phyloP scores from a whole-genome alignment of 192 early-diverging fungal genomes.

The Funneliformis geosporum region DNA sequence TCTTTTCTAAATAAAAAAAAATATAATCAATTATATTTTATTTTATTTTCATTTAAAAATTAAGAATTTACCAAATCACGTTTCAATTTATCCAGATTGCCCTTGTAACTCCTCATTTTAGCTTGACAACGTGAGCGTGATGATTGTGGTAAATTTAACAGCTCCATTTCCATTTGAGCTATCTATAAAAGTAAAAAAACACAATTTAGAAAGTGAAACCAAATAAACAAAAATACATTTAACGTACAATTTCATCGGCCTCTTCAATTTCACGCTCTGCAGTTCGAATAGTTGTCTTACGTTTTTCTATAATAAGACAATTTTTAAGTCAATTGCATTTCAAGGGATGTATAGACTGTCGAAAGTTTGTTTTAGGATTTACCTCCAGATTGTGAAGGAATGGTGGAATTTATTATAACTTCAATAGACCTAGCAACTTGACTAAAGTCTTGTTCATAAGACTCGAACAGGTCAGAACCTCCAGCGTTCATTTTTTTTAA shows the following conservation, averaged over 20 bases:
- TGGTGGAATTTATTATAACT: conserved; percentile 50
- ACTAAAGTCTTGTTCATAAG: conserved; percentile 84
- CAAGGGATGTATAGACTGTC: not conserved
- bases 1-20: conserved; percentile 43
- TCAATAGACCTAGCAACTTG: conserved; percentile 61
- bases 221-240: not conserved
- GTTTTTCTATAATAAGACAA: conserved; percentile 54
- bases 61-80: conserved; percentile 66
- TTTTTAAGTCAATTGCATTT: not conserved
- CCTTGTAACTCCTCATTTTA: conserved; percentile 70
- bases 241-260: conserved; percentile 82
- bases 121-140: conserved; percentile 66
- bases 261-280: conserved; percentile 86
- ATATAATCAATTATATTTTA: not conserved
- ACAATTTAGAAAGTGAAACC: not conserved
- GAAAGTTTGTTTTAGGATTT: not conserved
- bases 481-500: too few relatives aligned
- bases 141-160: conserved; percentile 68
- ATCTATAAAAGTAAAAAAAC: conserved; percentile 49
- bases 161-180: conserved; percentile 93
- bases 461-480: conserved; percentile 79
- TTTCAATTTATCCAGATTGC: conserved; percentile 77
- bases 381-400: conserved; percentile 25
- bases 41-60: not conserved
- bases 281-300: conserved; percentile 74